Base-by-base conservation (phyloP, 257 asterid species). In the Coffea canephora region DNA sequence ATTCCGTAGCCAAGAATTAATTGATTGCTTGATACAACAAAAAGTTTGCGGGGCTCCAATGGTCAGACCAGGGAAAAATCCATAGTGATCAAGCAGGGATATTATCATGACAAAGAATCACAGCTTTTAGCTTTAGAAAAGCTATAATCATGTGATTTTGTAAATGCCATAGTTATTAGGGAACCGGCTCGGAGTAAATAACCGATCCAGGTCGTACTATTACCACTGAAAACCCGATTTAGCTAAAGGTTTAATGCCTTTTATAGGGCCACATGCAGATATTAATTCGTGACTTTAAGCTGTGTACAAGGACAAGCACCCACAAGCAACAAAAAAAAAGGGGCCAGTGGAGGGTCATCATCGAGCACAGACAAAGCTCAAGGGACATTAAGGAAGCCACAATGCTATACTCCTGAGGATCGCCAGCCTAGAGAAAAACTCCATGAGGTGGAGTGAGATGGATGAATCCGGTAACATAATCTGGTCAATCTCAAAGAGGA, bases 391-490 rank as follows among this genome's bases (percentile, higher is more conserved):
- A 81, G 72, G 59, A 67, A 75, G 77, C 73, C 80, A 59, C 80
- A 81, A 55, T 80, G 66, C 68, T 76, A 72, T 48, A 76, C 25
- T 78, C 65, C 39, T 77, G 36, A 72, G 85, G 80, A 80, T 73
- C 84, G 93, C 85, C 94, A 88, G 91, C 86, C 88, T 79, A 83
- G 91, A 59, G 73, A 81, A 70, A 27, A 81, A 76, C 73, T 59
- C 46, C 65, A 76, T 76, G 76, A 70, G 77, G 77, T 70, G 45
- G n/a, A 34, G 25, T 69, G 74, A 67, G 64, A 76, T 76, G 80
- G 34, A 76, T 76, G 80, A 86, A 83, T 83, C 71, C 80, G 91
- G 87, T 81, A 83, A 84, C 50, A 73, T 74, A 74, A 75, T 85
- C 77, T 77, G 79, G 81, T 69, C 49, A 21, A 83, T 82, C 86